These are phyloP conservation scores for Trichoderma oligosporum DNA, from an alignment of 2,329 filamentous ascomycete species.

Conservation along the genomic window DNA sequence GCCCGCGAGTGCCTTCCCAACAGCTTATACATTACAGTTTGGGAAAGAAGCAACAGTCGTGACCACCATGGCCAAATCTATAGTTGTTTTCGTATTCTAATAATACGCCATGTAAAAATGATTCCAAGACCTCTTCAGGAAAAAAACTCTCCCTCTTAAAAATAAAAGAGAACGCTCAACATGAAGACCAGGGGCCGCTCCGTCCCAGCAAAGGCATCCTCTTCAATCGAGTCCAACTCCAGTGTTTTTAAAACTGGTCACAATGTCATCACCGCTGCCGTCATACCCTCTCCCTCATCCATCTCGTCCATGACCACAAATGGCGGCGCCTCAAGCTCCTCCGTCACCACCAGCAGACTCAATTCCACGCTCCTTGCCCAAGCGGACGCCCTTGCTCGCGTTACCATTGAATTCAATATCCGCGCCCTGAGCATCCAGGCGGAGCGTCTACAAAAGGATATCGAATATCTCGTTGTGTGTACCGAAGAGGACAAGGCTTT, in stretches of 20 bases:
- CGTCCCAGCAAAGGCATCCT: constrained; percentile 3
- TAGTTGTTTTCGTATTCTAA: no score
- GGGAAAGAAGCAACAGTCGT: neutral
- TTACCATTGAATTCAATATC: constrained; percentile 38
- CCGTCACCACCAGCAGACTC: neutral
- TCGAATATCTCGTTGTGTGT: constrained; percentile 27
- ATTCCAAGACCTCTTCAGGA: neutral
- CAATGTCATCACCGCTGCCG: neutral
- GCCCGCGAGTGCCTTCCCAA: neutral
- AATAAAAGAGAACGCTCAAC: neutral
- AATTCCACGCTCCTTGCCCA: constrained; percentile 23
- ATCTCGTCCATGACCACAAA: neutral
- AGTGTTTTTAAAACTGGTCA: neutral
- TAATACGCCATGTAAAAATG: no score
- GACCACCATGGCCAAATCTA: neutral
- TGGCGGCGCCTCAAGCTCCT: neutral
- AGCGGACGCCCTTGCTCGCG: constrained; percentile 35
- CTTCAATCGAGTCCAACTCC: neutral
- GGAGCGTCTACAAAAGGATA: constrained; percentile 30
- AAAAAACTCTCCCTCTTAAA: neutral
- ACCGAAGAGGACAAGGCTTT: constrained; percentile 31
- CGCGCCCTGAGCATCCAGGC: constrained; percentile 29
- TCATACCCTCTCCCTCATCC: neutral
- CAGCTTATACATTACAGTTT: rapidly evolving
- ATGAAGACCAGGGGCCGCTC: constrained; percentile 17